Conservation (phyloP, 106 monocot species). For the Platanthera zijinensis region DNA sequence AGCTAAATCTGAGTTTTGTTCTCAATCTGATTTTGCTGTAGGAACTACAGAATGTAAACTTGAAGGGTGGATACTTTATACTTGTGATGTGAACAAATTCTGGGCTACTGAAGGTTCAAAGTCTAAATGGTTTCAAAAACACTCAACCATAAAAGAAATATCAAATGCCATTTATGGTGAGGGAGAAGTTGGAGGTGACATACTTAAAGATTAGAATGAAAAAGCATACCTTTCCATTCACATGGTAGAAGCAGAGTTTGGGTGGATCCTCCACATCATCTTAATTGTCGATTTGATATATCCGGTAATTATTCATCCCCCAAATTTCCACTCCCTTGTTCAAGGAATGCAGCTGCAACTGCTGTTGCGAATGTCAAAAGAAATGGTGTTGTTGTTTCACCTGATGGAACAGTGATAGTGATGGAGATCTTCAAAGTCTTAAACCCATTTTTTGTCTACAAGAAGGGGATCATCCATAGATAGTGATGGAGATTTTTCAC, state of each 20-base stretch:
- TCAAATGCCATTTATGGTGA: no score
- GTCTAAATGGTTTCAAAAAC: no score
- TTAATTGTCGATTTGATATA: conserved; percentile 23
- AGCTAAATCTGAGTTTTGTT: conserved; percentile 16
- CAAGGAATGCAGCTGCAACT: conserved; percentile 72
- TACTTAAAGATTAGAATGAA: no score
- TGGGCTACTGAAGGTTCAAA: no score
- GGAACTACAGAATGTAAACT: conserved; percentile 5
- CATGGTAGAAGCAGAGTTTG: conserved; percentile 29
- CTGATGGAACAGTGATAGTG: no score
- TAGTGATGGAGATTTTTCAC: no score
- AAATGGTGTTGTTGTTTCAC: conserved; percentile 69
- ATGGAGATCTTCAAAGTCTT: no score
- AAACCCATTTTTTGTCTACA: no score
- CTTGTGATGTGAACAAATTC: conserved; percentile 2
- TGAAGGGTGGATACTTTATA: not conserved
- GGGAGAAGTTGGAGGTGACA: no score
- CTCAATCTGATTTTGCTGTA: conserved; percentile 9
- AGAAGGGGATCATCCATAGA: no score
- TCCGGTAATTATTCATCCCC: conserved; percentile 30
- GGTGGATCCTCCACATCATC: conserved; percentile 19
- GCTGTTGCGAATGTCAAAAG: conserved; percentile 72
- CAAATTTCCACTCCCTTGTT: conserved; percentile 23
- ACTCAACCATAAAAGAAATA: no score
- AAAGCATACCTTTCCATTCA: no score